Evolutionary conservation across 306 rosid species (phyloP), one percentile per base, ranked within the genome.

Genomic region (Canavalia ensiformis): DNA sequence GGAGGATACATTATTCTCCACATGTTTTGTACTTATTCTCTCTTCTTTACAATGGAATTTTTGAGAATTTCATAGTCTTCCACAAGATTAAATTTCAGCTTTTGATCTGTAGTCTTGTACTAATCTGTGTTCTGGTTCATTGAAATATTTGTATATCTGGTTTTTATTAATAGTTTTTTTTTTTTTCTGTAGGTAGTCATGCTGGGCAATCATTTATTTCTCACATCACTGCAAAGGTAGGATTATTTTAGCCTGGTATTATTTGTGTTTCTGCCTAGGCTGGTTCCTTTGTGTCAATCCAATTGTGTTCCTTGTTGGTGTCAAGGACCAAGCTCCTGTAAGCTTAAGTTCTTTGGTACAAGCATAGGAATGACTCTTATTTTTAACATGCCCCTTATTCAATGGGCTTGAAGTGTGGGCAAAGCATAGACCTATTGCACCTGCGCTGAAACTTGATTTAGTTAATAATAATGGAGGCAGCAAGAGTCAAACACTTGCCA

Each of bases 181-280:
- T 18, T 4, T 83, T 72, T 78, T 69, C 33, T 83, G 83, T 96
- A 95, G 98, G 91, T 81, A 86, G 94, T 87, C 90, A 85, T 59
- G 86, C 91, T 73, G 99, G 99, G 58, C 92, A 89, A 80, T 90
- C 94, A 45, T 93, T 95, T 81, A 90, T 80, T 81, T 95, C 99
- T 70, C 90, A 88, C 46, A 83, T 95, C 74, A 87, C 94, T 8
- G 92, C 92, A 29, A 95, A 93, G 99, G 99, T 95, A 87, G 69
- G 79, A 47, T 79, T 80, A 60, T 35, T 18, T 83, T 83, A 66
- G 47, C 66, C 37, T 31, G 49, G 29, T 77, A 39, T 76, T 76
- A 44, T 9, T 82, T 42, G 56, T 47, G 68, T 85, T 64, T 66
- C 76, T 37, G 68, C 64, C 29, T 74, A 51, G 74, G 45, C 58